Percentiles rank a stretch among this genome's conserved stretches.
These are phyloP conservation scores for Polygonum aviculare DNA, from an alignment of 148 eudicot genomes.

Conservation along the genomic window DNA sequence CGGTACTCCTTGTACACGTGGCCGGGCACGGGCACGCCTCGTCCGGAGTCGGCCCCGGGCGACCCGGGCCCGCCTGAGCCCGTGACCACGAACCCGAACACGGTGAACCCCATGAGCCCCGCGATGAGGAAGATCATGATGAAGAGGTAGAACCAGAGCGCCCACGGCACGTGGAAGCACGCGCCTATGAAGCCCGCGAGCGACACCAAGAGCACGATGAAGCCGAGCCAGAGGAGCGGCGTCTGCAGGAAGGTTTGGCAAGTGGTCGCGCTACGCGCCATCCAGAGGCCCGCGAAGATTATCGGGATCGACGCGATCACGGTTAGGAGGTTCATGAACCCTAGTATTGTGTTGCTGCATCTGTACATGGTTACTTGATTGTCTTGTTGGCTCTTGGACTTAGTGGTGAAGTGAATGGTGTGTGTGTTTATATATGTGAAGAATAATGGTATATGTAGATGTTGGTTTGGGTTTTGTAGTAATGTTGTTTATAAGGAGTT, in stretches of 20 bases:
- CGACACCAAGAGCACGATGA: constrained; percentile 58
- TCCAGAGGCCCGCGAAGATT: constrained; percentile 80
- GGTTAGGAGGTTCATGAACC: constrained; percentile 78
- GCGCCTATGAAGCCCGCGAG: constrained; percentile 88
- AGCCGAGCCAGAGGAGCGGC: constrained; percentile 70
- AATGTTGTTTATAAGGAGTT: background rate
- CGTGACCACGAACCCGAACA: constrained; percentile 78
- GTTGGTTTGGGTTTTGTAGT: background rate
- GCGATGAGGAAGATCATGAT: constrained; percentile 57
- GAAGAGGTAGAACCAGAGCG: constrained; percentile 65
- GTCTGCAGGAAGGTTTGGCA: constrained; percentile 84
- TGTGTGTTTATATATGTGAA: background rate
- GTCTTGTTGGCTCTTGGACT: background rate
- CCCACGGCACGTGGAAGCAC: constrained; percentile 81
- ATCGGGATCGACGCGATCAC: constrained; percentile 92
- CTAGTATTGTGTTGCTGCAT: constrained; percentile 83
- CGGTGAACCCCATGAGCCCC: constrained; percentile 46
- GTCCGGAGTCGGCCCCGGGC: constrained; percentile 46
- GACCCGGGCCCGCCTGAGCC: constrained; percentile 32
- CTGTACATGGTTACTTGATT: constrained; percentile 33
- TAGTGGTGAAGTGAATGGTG: background rate
- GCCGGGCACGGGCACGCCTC: constrained; percentile 48
- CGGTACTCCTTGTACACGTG: constrained; percentile 63
- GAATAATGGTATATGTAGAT: background rate
- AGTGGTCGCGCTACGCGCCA: constrained; percentile 61